These are phyloP conservation scores for Aspergillus sp. DNA, from an alignment of 2,329 filamentous ascomycete species.

Conservation along the genomic window DNA sequence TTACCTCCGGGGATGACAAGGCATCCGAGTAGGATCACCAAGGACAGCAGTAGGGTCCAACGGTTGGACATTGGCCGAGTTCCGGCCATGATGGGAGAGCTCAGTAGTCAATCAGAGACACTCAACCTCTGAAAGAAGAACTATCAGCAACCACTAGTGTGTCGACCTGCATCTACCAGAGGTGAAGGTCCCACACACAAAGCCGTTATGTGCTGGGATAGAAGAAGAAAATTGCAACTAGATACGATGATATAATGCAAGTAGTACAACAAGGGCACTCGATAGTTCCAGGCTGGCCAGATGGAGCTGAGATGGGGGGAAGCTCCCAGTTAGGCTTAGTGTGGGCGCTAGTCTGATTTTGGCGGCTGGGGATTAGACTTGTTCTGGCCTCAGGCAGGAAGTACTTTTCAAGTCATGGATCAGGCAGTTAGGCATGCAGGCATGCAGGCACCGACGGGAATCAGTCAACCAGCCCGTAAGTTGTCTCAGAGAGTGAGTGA, in stretches of 20 bases:
- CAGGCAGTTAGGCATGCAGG: slow-evolving; percentile 22
- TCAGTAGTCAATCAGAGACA: slow-evolving; percentile 34
- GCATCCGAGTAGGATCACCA: slow-evolving; percentile 61
- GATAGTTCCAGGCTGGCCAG: slow-evolving; percentile 37
- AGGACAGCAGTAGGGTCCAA: slow-evolving; percentile 66
- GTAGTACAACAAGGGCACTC: not conserved
- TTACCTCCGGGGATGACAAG: slow-evolving; percentile 67
- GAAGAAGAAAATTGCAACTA: not conserved
- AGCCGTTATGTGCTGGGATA: not conserved
- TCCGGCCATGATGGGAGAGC: slow-evolving; percentile 51
- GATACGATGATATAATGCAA: too few species aligned
- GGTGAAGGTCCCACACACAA: slow-evolving; percentile 18
- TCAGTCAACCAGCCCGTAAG: too few species aligned
- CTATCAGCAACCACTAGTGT: slow-evolving; percentile 18
- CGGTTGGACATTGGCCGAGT: slow-evolving; percentile 54
- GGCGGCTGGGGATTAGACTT: slow-evolving; percentile 19
- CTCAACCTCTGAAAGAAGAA: slow-evolving; percentile 33
- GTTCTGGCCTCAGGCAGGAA: slow-evolving; percentile 21
- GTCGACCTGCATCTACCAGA: slow-evolving; percentile 36
- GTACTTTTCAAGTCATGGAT: not conserved
- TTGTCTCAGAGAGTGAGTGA: too few species aligned
- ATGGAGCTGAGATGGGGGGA: slow-evolving; percentile 24
- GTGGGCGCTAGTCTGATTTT: slow-evolving; percentile 14
- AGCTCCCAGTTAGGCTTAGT: slow-evolving; percentile 26
- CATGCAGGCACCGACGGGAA: slow-evolving; percentile 9